Percentiles rank a stretch among this genome's conserved stretches.
Evolutionary conservation across 2,329 filamentous ascomycete genomes (phyloP).

Genomic region (Lasiodiplodia theobromae): DNA sequence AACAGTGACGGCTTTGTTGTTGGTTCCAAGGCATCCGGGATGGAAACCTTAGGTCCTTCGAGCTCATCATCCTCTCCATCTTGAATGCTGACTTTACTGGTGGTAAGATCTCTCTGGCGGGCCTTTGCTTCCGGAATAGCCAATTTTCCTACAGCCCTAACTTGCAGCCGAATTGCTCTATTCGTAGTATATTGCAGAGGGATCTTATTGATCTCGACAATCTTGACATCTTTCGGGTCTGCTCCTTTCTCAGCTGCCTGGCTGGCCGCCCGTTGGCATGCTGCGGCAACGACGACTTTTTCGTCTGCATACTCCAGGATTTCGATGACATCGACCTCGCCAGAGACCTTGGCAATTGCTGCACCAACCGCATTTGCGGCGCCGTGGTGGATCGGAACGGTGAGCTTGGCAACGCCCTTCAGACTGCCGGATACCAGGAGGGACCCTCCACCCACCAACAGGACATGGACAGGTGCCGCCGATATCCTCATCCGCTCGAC

Average conservation of each 20-base stretch:
- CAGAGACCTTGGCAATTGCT: slow-evolving; percentile 63
- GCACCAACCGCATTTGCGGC: slow-evolving; percentile 68
- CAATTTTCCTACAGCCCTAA: slow-evolving; percentile 21
- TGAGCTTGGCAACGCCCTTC: slow-evolving; percentile 47
- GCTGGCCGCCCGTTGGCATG: slow-evolving; percentile 38
- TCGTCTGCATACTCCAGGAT: slow-evolving; percentile 52
- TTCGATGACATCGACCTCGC: slow-evolving; percentile 59
- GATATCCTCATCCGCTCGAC: slow-evolving; percentile 66
- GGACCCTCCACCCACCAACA: slow-evolving; percentile 66
- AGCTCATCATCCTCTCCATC: neutral
- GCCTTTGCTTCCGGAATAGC: neutral
- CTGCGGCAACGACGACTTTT: slow-evolving; percentile 32
- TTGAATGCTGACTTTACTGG: slow-evolving; percentile 27
- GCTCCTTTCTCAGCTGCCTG: slow-evolving; percentile 44
- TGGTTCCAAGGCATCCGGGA: neutral
- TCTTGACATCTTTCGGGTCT: slow-evolving; percentile 47
- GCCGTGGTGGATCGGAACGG: slow-evolving; percentile 55
- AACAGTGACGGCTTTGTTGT: neutral
- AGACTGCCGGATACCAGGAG: slow-evolving; percentile 45
- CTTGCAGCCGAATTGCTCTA: slow-evolving; percentile 32
- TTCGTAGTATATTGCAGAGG: slow-evolving; percentile 32
- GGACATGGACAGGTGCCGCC: slow-evolving; percentile 58
- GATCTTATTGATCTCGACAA: slow-evolving; percentile 44
- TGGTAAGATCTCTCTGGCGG: neutral
- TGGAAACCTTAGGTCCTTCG: neutral